phyloP scores from a whole-genome alignment of 2,329 filamentous ascomycete species.

The Teratosphaeriaceae sp. region DNA sequence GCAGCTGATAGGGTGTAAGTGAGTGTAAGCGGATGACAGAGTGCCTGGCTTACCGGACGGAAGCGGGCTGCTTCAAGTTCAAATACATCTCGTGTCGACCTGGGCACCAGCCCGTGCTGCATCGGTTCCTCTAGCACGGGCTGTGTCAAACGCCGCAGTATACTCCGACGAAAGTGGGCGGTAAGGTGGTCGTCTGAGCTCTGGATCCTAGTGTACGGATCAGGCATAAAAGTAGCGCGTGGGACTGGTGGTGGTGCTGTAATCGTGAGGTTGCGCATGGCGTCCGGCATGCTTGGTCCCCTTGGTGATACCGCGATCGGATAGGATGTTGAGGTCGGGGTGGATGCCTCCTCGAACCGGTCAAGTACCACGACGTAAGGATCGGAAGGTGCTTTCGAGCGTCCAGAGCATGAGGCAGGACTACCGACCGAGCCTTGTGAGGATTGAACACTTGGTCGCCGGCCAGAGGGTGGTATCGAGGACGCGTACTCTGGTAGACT shows the following conservation, averaged over 20 bases:
- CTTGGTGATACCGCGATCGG: slow-evolving; percentile 4
- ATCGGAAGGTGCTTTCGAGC: slow-evolving; percentile 25
- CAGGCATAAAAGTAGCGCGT: background rate
- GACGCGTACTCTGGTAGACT: slow-evolving; percentile 44
- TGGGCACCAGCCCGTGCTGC: slow-evolving; percentile 6
- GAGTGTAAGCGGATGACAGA: too few species aligned
- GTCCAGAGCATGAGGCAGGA: slow-evolving; percentile 4
- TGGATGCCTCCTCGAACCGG: slow-evolving; percentile 40
- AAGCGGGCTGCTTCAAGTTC: slow-evolving; percentile 41
- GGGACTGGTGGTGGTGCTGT: slow-evolving; percentile 14
- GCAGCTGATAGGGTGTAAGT: too few species aligned
- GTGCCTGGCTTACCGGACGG: slow-evolving; percentile 45
- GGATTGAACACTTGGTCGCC: slow-evolving; percentile 22
- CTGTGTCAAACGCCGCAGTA: slow-evolving; percentile 19
- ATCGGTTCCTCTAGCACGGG: slow-evolving; percentile 11
- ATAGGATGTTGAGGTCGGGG: slow-evolving; percentile 9
- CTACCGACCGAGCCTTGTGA: slow-evolving; percentile 6
- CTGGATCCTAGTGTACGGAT: background rate
- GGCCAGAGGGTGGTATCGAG: slow-evolving; percentile 23
- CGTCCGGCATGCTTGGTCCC: slow-evolving; percentile 16
- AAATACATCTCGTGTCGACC: slow-evolving; percentile 20
- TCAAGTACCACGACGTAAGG: slow-evolving; percentile 46
- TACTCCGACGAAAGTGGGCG: slow-evolving; percentile 22
- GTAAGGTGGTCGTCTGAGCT: slow-evolving; percentile 17
- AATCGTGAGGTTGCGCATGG: slow-evolving; percentile 17